Base-by-base conservation (phyloP, 768 basidiomycete species). In the Rhodotorula sphaerocarpa region DNA sequence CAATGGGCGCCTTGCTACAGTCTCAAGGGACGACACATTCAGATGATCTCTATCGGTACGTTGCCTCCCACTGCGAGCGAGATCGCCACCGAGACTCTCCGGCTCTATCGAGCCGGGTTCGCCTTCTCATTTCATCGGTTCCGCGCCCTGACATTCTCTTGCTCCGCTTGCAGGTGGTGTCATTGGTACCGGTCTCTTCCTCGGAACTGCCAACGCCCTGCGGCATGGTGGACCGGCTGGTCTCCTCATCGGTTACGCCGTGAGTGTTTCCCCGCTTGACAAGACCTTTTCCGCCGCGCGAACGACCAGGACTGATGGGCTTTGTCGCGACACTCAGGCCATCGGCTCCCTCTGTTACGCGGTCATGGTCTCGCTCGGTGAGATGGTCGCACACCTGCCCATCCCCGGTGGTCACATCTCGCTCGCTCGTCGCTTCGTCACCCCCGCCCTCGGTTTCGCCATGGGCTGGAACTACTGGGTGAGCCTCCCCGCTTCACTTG, bases 401-500 rank as follows among this genome's bases (percentile, higher is more conserved):
- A 51, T 70, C 16, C 41, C 69, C 43, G 72, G 71, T 28, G 72
- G 72, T n/a, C 71, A 70, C 61, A 71, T 73, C 47, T 63, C 69
- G 42, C 56, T 73, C 27, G 66, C 66, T 10, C 57, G 64, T 21
- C 65, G 70, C 7, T 72, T 71, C 62, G 68, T 67, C 31, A 66
- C 67, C 18, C 69, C 69, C n/a, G 69, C 69, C 1, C 61, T 72
- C 56, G 51, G 55, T 3, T 72, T 73, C 53, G 65, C 69, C 28
- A 67, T 79, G 7, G 80, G 79, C 9, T 79, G 77, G 76, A 79
- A 80, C 59, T 80, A 80, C 59, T 80, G 80, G 79, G 36, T 39
- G 16, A 39, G 36, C 10, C 36, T 39, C 10, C 10, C 9, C 36
- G 36, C 9, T 10, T 9, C 36, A 10, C 16, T 9, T 39, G 9